Conservation (phyloP, 2,329 filamentous ascomycete genomes). For the Fusarium musae region DNA sequence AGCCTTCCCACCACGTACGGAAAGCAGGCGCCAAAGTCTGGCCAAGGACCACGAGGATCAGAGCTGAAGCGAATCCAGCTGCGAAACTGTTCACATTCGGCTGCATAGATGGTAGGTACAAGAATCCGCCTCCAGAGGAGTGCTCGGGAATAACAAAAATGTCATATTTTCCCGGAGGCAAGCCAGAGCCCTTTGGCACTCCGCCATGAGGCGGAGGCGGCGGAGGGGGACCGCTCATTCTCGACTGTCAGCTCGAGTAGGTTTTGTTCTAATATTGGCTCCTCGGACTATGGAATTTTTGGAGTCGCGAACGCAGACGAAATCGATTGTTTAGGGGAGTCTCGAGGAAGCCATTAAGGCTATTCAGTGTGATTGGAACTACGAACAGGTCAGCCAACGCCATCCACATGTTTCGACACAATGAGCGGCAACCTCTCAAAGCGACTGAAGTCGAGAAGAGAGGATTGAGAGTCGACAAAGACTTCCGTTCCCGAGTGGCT, state of each 20-base stretch:
- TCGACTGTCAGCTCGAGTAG: conserved; percentile 38
- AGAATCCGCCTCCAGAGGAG: conserved; percentile 86
- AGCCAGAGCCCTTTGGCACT: conserved; percentile 74
- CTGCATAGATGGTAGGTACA: conserved; percentile 91
- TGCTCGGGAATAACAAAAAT: conserved; percentile 97
- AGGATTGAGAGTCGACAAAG: conserved; percentile 7
- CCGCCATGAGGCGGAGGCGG: conserved; percentile 89
- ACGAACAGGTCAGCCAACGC: conserved; percentile 25
- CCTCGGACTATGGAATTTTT: conserved; percentile 16
- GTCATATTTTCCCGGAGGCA: conserved; percentile 93
- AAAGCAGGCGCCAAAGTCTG: conserved; percentile 78
- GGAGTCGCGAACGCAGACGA: conserved; percentile 27
- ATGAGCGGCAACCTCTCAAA: neutral
- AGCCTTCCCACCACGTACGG: conserved; percentile 76
- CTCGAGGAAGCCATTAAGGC: conserved; percentile 48
- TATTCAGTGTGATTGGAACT: conserved; percentile 27
- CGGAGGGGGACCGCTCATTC: conserved; percentile 74
- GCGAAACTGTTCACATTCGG: conserved; percentile 91
- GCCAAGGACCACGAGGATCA: conserved; percentile 78
- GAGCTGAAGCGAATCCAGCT: conserved; percentile 82
- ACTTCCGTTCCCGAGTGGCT: conserved; percentile 24
- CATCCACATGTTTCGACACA: neutral
- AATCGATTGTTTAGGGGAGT: conserved; percentile 42
- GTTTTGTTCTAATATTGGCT: conserved; percentile 16
- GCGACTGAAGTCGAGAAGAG: neutral